Evolutionary conservation across 2,329 filamentous ascomycete genomes (phyloP), one percentile per base, ranked within the genome.

Genomic region (Berkeleyomyces basicola): DNA sequence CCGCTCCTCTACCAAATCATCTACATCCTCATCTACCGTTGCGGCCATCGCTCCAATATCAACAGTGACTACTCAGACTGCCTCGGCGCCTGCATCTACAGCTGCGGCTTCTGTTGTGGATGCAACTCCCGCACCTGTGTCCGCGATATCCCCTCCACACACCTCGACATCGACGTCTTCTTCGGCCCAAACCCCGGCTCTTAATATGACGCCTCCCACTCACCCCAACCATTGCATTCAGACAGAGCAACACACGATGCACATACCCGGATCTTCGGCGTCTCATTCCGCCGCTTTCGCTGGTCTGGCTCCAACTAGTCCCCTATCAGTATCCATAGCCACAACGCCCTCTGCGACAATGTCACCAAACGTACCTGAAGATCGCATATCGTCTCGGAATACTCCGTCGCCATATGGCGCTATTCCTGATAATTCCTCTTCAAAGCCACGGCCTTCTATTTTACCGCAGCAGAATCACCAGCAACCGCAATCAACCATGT

Each of bases 1-100:
- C 5, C 63, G 43, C 36, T 63, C 63, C n/a, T 58, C 61, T 49
- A 62, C 46, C 57, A 65, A 65, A 53, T 63, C 57, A 10, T 51
- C 58, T 16, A 57, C 42, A 36, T 42, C 49, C 6, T 47, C 63
- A 11, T 61, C 63, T 39, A 46, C 55, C 11, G 39, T 43, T 33
- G 39, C 39, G 4, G n/a, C 42, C 16, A 47, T 40, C 33, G 49
- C 31, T 36, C 16, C 39, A 42, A 36, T 16, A 6, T 23, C 62
- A 1, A 10, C 51, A 39, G 31, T 44, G 33, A n/a, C 46, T 10
- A 16, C 43, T 46, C 39, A 44, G 4, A 11, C 42, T 31, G 14
- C 53, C 3, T 36, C 53, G 14, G 39, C 40, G 37, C 39, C 58
- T 14, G 7, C 42, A 36, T 57, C 42, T 37, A 39, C 31, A 33